Evolutionary conservation across 2,329 filamentous ascomycete species (phyloP).

Genomic region (Penicillium sp.): DNA sequence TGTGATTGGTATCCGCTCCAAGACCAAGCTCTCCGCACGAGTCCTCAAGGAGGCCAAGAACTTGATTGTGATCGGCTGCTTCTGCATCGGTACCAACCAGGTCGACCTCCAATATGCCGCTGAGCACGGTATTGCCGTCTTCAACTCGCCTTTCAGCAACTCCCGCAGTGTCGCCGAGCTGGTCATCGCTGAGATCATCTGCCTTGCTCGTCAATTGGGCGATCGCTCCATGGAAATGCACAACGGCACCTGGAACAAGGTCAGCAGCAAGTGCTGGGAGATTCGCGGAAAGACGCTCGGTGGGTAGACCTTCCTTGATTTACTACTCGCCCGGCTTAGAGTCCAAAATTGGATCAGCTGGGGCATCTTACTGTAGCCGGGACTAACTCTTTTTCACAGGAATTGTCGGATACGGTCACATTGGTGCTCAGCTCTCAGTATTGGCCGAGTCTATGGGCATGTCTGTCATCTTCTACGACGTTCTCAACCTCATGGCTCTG

Average conservation of each 20-base stretch:
- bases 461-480: slow-evolving; percentile 96
- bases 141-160: slow-evolving; percentile 99
- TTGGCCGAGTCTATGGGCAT: slow-evolving; percentile 97
- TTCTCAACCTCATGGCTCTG: slow-evolving; percentile 90
- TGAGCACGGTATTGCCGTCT: slow-evolving; percentile 79
- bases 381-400: slow-evolving; percentile 48
- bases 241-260: slow-evolving; percentile 95
- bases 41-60: slow-evolving; percentile 90
- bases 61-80: slow-evolving; percentile 93
- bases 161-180: slow-evolving; percentile 95
- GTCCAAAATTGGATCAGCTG: neutral
- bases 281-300: slow-evolving; percentile 95
- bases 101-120: slow-evolving; percentile 49
- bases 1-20: slow-evolving; percentile 96
- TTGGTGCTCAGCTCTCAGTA: slow-evolving; percentile 93
- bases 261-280: slow-evolving; percentile 96
- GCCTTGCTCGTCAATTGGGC: slow-evolving; percentile 84
- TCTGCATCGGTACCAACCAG: slow-evolving; percentile 90
- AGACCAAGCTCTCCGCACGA: slow-evolving; percentile 87
- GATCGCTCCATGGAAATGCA: slow-evolving; percentile 96
- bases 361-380: neutral
- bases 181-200: slow-evolving; percentile 91
- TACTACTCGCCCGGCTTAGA: neutral
- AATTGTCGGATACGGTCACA: slow-evolving; percentile 96
- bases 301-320: slow-evolving; percentile 37